Evolutionary conservation across 768 basidiomycete genomes (phyloP).

Genomic region (Pisolithus albus): DNA sequence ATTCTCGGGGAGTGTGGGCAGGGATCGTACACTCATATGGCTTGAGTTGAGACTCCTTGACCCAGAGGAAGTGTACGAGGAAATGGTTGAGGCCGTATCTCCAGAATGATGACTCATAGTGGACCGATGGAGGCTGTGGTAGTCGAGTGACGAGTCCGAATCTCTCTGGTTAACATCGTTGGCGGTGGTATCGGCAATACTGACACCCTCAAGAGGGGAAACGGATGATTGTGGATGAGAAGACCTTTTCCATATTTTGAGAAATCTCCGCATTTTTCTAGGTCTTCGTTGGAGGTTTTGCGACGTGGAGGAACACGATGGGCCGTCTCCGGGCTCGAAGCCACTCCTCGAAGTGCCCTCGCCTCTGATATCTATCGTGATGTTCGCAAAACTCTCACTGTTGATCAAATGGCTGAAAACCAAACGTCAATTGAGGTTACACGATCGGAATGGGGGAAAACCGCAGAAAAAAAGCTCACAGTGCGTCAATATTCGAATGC

Average conservation of each 20-base stretch:
- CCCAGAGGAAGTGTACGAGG: neutral
- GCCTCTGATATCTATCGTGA: neutral
- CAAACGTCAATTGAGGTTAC: neutral
- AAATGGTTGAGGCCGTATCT: neutral
- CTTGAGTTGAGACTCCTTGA: neutral
- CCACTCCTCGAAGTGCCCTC: neutral
- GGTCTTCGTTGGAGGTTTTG: neutral
- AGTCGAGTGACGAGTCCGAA: neutral
- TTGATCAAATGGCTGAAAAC: neutral
- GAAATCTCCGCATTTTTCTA: neutral
- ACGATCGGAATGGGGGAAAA: neutral
- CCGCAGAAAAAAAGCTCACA: neutral
- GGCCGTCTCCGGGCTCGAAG: neutral
- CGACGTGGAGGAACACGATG: neutral
- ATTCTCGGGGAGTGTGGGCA: slow-evolving; percentile 8
- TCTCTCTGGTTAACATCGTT: neutral
- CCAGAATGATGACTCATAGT: neutral
- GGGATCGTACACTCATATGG: neutral
- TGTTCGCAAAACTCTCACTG: neutral
- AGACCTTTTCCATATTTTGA: slow-evolving; percentile 1
- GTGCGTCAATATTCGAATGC: neutral
- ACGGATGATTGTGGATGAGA: neutral
- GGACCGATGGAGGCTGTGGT: neutral
- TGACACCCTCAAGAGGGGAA: neutral
- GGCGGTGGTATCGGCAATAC: neutral